Evolutionary conservation across 345 rosid species (phyloP), one percentile per base, ranked within the genome.

Genomic region (Anastatica hierochuntica): DNA sequence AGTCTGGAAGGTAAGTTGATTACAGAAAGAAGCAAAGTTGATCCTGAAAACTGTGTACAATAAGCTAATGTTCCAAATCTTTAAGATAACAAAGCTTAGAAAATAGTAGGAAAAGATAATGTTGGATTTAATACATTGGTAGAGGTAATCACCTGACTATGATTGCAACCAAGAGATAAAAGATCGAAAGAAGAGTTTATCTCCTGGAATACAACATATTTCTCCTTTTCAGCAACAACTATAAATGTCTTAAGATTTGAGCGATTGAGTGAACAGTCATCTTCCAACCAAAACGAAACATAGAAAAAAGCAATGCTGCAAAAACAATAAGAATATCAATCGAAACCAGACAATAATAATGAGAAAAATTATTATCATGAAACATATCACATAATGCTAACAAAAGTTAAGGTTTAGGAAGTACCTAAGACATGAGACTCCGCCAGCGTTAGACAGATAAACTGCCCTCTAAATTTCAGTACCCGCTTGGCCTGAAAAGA

Each of bases 371-470:
- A n/a, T n/a, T n/a, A n/a, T n/a, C n/a, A n/a, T n/a, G n/a, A n/a
- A n/a, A n/a, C n/a, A n/a, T n/a, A n/a, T n/a, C n/a, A n/a, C n/a
- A n/a, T 16, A 33, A 55, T 30, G 9, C 9, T 19, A n/a, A 36
- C 43, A n/a, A 44, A 41, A 74, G 6, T 19, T 11, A 37, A 12
- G 35, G 35, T 44, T 23, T 11, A 43, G 18, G 49, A 42, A 16
- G 50, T 46, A 90, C 98, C 98, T 79, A 84, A 76, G 36, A 90
- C 89, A 66, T 90, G 96, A 69, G 88, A 79, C 68, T 90, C 95
- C 20, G 85, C 96, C 67, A 90, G 60, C 2, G 95, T 90, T 38
- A 90, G 72, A 66, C 98, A 90, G 12, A 87, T 53, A 66, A 87
- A 90, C 73, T 82, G 84, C 12, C 95, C 96, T 12, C 86, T 75